Evolutionary conservation across 306 rosid genomes (phyloP), one percentile per base, ranked within the genome.

Genomic region (Rosa lucieae): DNA sequence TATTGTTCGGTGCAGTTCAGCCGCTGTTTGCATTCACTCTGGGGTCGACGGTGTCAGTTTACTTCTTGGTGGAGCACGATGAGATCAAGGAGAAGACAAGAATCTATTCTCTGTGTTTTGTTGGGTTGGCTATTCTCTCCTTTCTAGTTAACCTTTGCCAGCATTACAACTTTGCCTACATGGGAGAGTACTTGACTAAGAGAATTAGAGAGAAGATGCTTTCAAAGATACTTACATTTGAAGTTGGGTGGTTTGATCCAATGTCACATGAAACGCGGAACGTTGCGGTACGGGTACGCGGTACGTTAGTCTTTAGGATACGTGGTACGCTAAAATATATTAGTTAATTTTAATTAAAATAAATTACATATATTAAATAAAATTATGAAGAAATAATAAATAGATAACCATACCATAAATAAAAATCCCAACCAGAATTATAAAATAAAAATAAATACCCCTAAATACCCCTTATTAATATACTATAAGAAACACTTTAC

Each of bases 211-310:
- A 92, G 78, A 78, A 82, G 79, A 92, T 91, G 94, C 87, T 92
- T 21, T 90, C 93, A 0, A 92, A 92, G 84, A 89, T 95, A 7
- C 93, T 95, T 63, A 92, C 92, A 5, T 92, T 95, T 73, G 97
- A 95, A 77, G 87, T 91, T 78, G 97, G 99, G 0, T 95, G 99
- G 99, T 95, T 91, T 20, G 98, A 95, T 79, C 85, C n/a, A n/a
- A n/a, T n/a, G n/a, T n/a, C n/a, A n/a, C n/a, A n/a, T n/a, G n/a
- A n/a, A n/a, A n/a, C n/a, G n/a, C n/a, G n/a, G n/a, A n/a, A n/a
- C n/a, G n/a, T n/a, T n/a, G n/a, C n/a, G n/a, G n/a, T n/a, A n/a
- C n/a, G n/a, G n/a, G n/a, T n/a, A n/a, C n/a, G n/a, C n/a, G n/a
- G n/a, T n/a, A n/a, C n/a, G n/a, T n/a, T n/a, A n/a, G n/a, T n/a